These are phyloP conservation scores for Leishmania aethiopica DNA, from an alignment of 208 protist genomes.

Conservation along the genomic window DNA sequence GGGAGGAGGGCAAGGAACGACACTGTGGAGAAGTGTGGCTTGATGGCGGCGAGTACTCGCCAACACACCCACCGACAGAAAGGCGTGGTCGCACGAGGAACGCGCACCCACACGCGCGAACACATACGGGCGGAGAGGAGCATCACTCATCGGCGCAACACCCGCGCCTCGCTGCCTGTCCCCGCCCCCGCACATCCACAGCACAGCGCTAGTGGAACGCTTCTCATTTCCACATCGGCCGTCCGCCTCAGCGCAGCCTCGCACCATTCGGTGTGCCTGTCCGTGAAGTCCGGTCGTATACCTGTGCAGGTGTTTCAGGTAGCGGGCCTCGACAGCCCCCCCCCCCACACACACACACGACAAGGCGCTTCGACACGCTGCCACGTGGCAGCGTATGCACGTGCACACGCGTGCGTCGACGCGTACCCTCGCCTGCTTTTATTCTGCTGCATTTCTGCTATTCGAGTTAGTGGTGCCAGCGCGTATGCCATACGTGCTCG, in stretches of 20 bases:
- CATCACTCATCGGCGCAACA: not conserved
- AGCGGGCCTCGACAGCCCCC: not conserved
- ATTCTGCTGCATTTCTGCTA: not conserved
- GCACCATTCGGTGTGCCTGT: not conserved
- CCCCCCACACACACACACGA: not conserved
- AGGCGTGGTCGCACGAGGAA: not conserved
- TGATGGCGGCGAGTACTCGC: not conserved
- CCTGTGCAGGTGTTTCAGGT: not conserved
- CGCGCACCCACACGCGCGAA: not conserved
- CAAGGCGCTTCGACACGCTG: not conserved
- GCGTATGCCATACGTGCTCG: not conserved
- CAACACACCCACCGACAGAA: not conserved
- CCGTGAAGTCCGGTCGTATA: not conserved
- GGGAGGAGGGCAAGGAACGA: not conserved
- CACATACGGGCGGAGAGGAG: not conserved
- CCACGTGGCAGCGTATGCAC: not conserved
- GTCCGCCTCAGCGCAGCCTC: not conserved
- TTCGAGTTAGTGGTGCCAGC: not conserved
- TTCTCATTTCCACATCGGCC: not conserved
- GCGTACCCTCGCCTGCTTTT: slow-evolving; percentile 3
- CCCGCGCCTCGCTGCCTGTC: not conserved
- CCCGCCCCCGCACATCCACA: not conserved
- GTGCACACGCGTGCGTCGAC: not conserved
- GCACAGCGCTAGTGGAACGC: not conserved
- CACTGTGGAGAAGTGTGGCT: not conserved